Base-by-base conservation (phyloP, 75 land plant genomes). In the Adiantum capillusveneris region DNA sequence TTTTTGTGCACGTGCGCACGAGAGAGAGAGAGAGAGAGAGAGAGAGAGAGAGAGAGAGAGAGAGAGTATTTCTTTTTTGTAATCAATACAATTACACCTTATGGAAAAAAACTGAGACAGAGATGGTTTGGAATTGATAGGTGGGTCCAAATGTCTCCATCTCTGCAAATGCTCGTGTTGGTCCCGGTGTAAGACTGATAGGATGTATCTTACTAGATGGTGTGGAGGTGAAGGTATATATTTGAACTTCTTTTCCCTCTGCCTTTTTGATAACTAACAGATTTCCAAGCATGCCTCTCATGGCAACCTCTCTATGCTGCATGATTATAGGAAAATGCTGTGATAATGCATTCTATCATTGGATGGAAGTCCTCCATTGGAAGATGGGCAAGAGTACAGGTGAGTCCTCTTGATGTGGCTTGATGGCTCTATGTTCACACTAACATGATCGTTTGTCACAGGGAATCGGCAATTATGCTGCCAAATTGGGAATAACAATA, bases 341-440 rank as follows among this genome's bases (percentile, higher is more conserved):
- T 93, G 25, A 79, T 93, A 14, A 81, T 85, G 34, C 77, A 93
- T 73, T 63, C 98, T 19, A 93, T 93, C 26, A 69, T 93, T 53
- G 98, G 98, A 25, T 93, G 98, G 98, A 93, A 88, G 59, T 93
- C 98, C n/a, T 85, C 90, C 42, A 63, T 93, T 55, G 98, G 98
- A 31, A 85, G 69, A 76, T 93, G 98, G 98, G 76, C 98, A 29
- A 75, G 95, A 18, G 95, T 93, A 12, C 97, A 88, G 94, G 97
- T 57, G 76, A 75, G 76, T 53, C 28, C 49, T 30, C 21, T 16
- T 51, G 22, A 18, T 51, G 18, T 54, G 3, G 3, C 16, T 21
- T 26, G 11, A 27, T 54, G 9, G 57, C 2, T 54, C 26, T 2
- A 27, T 54, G 50, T 46, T 46, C 6, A 17, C 5, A 46, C 50